Percentiles rank a stretch among this genome's conserved stretches.
phyloP scores from a whole-genome alignment of 139 green algal genomes.

The Haematococcus lacustris region DNA sequence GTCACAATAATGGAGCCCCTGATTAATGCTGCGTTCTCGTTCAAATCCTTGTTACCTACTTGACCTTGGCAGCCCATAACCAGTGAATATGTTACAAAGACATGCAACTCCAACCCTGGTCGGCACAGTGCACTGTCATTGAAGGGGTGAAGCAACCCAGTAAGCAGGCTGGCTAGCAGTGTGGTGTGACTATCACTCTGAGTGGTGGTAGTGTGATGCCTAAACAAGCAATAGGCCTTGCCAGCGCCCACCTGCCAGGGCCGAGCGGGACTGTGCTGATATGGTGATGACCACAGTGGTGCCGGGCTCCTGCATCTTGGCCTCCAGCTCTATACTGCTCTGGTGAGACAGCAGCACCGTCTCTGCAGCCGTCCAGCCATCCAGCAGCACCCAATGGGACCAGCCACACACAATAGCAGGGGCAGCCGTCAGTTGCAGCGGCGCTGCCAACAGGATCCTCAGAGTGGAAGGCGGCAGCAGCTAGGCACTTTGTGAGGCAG shows the following conservation, averaged over 20 bases:
- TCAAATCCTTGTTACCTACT: no score
- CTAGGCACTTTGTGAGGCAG: background rate
- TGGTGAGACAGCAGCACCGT: constrained; percentile 93
- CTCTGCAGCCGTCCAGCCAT: constrained; percentile 50
- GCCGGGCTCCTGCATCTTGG: constrained; percentile 24
- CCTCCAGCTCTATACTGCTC: constrained; percentile 66
- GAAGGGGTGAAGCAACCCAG: background rate
- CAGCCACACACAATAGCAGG: background rate
- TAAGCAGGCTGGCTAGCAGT: background rate
- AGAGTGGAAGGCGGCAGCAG: background rate
- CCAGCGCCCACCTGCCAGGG: constrained; percentile 48
- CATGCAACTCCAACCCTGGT: background rate
- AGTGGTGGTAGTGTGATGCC: background rate
- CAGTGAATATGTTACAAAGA: background rate
- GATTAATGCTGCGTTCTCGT: no score
- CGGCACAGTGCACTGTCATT: background rate
- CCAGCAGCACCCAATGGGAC: background rate
- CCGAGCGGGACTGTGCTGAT: constrained; percentile 69
- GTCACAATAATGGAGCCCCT: no score
- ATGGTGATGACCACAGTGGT: constrained; percentile 76
- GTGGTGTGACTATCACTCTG: background rate
- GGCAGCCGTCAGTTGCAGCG: background rate
- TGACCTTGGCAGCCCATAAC: background rate
- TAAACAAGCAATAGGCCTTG: background rate
- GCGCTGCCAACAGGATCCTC: background rate